Evolutionary conservation across 225 moss, liverwort and hornwort species (phyloP).

Genomic region (Bryum argenteum): DNA sequence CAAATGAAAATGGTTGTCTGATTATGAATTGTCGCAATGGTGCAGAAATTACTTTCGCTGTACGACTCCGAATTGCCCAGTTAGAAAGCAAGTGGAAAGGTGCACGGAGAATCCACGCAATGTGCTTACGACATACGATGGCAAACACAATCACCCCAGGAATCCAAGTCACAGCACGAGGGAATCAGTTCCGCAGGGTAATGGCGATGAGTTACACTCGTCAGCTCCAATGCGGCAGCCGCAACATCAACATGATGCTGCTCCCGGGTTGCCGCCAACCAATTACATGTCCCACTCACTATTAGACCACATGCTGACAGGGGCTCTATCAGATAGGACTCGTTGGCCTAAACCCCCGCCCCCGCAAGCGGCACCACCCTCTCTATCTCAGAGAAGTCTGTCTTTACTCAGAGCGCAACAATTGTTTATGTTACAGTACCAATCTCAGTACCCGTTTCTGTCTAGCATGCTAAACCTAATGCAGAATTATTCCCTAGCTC

Average conservation of each 20-base stretch:
- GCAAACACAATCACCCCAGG: conserved; percentile 35
- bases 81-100: conserved; percentile 51
- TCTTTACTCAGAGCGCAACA: conserved; percentile 25
- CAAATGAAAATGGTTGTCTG: background rate
- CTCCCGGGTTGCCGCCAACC: background rate
- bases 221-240: background rate
- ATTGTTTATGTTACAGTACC: conserved; percentile 33
- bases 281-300: conserved; percentile 32
- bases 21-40: background rate
- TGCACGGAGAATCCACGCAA: conserved; percentile 36
- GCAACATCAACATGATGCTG: background rate
- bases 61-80: conserved; percentile 34
- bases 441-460: conserved; percentile 21
- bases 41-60: conserved; percentile 53
- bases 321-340: background rate
- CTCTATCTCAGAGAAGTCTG: background rate
- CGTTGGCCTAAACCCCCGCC: conserved; percentile 1
- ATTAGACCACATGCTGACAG: conserved; percentile 16
- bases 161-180: background rate
- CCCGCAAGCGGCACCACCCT: background rate
- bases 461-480: conserved; percentile 6
- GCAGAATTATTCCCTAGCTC: conserved; percentile 19
- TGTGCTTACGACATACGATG: conserved; percentile 47
- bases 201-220: background rate
- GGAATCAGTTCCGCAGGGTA: background rate